Evolutionary conservation across 306 rosid genomes (phyloP).

Genomic region (Crataegus laevigata): DNA sequence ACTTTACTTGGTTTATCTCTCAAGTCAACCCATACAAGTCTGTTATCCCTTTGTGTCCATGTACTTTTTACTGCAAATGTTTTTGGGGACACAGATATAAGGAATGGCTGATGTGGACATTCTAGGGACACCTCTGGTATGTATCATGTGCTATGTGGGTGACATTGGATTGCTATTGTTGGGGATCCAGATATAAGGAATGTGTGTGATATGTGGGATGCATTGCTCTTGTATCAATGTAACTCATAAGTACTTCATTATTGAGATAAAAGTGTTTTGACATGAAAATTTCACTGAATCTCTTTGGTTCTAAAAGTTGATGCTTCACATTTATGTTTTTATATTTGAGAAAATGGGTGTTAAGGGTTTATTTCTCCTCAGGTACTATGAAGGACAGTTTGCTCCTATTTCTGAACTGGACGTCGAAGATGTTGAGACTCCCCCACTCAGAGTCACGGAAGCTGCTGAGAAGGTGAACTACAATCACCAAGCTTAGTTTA

Average conservation of each 20-base stretch:
- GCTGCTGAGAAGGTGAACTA: slow-evolving; percentile 74
- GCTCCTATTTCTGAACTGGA: slow-evolving; percentile 72
- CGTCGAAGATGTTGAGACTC: slow-evolving; percentile 37
- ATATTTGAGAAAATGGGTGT: neutral
- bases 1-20: neutral
- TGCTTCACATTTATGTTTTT: neutral
- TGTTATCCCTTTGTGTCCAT: neutral
- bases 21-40: neutral
- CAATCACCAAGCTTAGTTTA: slow-evolving; percentile 6
- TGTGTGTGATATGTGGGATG: neutral
- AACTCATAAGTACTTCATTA: neutral
- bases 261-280: neutral
- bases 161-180: neutral
- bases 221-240: neutral
- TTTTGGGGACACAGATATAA: neutral
- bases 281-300: neutral
- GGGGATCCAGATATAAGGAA: neutral
- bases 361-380: slow-evolving; percentile 19
- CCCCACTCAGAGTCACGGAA: slow-evolving; percentile 55
- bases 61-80: neutral
- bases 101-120: neutral
- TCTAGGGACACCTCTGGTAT: neutral
- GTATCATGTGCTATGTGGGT: neutral
- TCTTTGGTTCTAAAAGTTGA: neutral
- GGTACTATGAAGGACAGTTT: slow-evolving; percentile 91